Base-by-base conservation (phyloP, 257 asterid genomes). In the Primulina tabacum region DNA sequence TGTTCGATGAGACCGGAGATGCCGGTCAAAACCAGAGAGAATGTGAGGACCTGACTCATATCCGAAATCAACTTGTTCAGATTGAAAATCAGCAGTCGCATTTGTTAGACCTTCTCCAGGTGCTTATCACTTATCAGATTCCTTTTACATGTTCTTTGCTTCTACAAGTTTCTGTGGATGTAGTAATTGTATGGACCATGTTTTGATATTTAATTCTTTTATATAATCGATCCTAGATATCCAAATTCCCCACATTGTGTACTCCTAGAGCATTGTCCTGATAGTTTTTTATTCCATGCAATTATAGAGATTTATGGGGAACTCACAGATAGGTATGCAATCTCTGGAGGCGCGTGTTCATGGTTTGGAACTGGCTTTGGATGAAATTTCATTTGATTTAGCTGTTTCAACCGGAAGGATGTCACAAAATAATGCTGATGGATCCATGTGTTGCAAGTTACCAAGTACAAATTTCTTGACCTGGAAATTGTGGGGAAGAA, bases 31-130 rank as follows among this genome's bases (percentile, higher is more conserved):
- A 80, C 76, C 86, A 70, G 74, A 83, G 75, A 77, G 92, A 85
- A 73, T 34, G 82, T 73, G 96, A 88, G 7, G 98, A 88, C 72
- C 83, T 92, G 12, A 85, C 90, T 57, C 35, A 78, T 67, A 92
- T 92, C 62, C 89, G 86, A 30, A 87, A 86, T 64, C 96, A 92
- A 71, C 97, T 92, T 84, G 82, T 82, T 79, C 97, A 88, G 79
- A 92, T 92, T 79, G 98, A 92, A 78, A 86, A 76, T 71, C 96
- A 89, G 83, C 98, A 92, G 82, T 83, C 97, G 73, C 83, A 82
- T 81, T 80, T 92, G 83, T 34, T 88, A 75, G 91, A 92, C 68
- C 84, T 88, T 71, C 87, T 92, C 76, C 95, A 86, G 98, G 98
- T 92, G 80, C 74, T 74, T 60, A 67, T 66, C 67, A 82, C 74